Evolutionary conservation across 2,329 filamentous ascomycete genomes (phyloP), one percentile per base, ranked within the genome.

Genomic region (Arthrinium puccinioides): DNA sequence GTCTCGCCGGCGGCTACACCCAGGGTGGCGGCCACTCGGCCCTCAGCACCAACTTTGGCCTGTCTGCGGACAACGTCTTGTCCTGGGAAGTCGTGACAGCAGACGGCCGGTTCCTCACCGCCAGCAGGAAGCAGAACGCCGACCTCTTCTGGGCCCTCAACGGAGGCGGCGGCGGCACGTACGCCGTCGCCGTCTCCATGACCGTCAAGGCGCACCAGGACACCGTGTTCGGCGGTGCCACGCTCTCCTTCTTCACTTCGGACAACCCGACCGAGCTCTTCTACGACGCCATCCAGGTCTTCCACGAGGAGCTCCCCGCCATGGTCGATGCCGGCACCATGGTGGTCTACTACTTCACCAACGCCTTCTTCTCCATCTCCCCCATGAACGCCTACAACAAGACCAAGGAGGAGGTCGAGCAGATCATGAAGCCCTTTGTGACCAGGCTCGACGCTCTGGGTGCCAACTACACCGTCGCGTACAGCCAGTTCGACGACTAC

Each of bases 21-120:
- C 73, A 78, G 50, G 76, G 76, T 5, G 79, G 75, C 11, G 79
- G 79, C 0, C 75, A 80, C 48, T 69, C 66, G 1, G 60, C 67
- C 0, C 60, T 83, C 2, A 63, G 61, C 21, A 70, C 69, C 2
- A 59, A 52, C n/a, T 74, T 71, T 33, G 79, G 79, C 6, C 61
- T 84, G 0, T 72, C 58, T 10, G 76, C 75, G 0, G 78, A 83
- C 44, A 69, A 82, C 34, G 65, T 70, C 0, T 63, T 10, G 52
- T 75, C 64, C 21, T 66, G 57, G 38, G 59, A 69, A 29, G 65
- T 72, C 4, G 59, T 76, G 5, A 65, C 63, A 1, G 37, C 44
- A 14, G 34, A 34, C 7, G 41, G 46, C 8, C 19, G 40, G 18
- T n/a, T 49, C 10, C 39, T 72, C 1, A 61, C 53, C 5, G 70